These are phyloP conservation scores for Nigrograna mackinnonii DNA, from an alignment of 2,329 filamentous ascomycete genomes.

Conservation along the genomic window DNA sequence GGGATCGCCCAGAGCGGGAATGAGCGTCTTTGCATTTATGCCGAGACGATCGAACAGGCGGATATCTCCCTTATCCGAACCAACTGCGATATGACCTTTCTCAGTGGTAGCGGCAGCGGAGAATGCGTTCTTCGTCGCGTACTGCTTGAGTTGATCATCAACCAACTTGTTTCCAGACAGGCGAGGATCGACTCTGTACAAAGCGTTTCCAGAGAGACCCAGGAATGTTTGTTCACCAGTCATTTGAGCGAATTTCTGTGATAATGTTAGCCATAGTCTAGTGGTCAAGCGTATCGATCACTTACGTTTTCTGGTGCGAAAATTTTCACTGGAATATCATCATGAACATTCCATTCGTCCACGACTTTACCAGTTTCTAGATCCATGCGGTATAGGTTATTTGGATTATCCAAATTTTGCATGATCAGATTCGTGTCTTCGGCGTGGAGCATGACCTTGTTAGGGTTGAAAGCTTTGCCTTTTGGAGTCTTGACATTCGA, in stretches of 20 bases:
- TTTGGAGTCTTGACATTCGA: slow-evolving; percentile 90
- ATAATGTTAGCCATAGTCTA: slow-evolving; percentile 22
- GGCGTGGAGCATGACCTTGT: slow-evolving; percentile 94
- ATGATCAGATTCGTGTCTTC: slow-evolving; percentile 89
- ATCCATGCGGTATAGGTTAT: slow-evolving; percentile 96
- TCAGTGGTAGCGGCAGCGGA: slow-evolving; percentile 92
- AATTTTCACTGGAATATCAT: slow-evolving; percentile 88
- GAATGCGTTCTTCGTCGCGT: slow-evolving; percentile 96
- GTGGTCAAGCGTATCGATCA: no score
- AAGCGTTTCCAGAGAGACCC: slow-evolving; percentile 87
- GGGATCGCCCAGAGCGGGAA: slow-evolving; percentile 91
- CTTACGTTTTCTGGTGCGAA: slow-evolving; percentile 85
- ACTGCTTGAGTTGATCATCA: slow-evolving; percentile 91
- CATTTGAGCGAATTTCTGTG: slow-evolving; percentile 92
- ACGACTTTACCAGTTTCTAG: slow-evolving; percentile 97
- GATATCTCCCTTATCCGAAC: slow-evolving; percentile 97
- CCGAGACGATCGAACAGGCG: slow-evolving; percentile 94
- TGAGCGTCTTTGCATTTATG: slow-evolving; percentile 96
- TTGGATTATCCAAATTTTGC: slow-evolving; percentile 80
- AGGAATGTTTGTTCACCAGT: slow-evolving; percentile 94
- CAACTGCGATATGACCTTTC: slow-evolving; percentile 95
- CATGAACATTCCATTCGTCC: slow-evolving; percentile 98
- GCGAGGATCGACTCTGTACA: slow-evolving; percentile 93
- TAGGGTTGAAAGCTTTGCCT: slow-evolving; percentile 83
- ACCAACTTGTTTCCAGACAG: slow-evolving; percentile 90